Base-by-base conservation (phyloP, 1,284 basidiomycete species). In the Puccinia triticina region DNA sequence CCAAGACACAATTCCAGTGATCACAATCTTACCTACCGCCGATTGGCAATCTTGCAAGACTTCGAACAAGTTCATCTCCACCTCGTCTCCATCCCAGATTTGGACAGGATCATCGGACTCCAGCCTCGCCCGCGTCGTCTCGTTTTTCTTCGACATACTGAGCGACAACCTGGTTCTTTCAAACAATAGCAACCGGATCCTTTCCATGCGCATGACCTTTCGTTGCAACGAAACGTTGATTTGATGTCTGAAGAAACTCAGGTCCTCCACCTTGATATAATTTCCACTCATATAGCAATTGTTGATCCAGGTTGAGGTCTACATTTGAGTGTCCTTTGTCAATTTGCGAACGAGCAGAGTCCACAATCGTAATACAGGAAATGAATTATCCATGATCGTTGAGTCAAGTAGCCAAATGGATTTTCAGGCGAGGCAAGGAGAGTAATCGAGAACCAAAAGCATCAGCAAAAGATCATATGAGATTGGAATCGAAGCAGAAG, bases 221-320 rank as follows among this genome's bases (percentile, higher is more conserved):
- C 48, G 50, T 69, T 82, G 72, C 23, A 82, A 12, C 1, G 80
- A 82, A 55, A 40, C 23, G 43, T 75, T 43, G 46, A 82, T 66
- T 57, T 59, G 71, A 69, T 69, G 57, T 40, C 50, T 50, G 48
- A 82, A 82, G 46, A 66, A 48, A 40, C 50, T 46, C 23, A 82
- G 66, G 26, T 82, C 80, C 53, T 82, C 77, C 16, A 78, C 77
- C 37, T 78, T 46, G 29, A 69, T 66, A 48, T 69, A 78, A 69
- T 78, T 78, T 55, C 50, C 46, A 53, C 46, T 53, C 61, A 69
- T 43, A 43, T 77, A 77, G 34, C 57, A 77, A 23, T 77, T 64
- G 55, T 77, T 46, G 40, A 77, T 77, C 75, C 75, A 77, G 11
- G 37, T 61, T 32, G 48, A 64, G 8, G 75, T 77, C 75, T 77